Percentiles rank a stretch among this genome's conserved stretches.
Evolutionary conservation across 176 grass and related monocot species (phyloP).

Genomic region (Avena atlantica): DNA sequence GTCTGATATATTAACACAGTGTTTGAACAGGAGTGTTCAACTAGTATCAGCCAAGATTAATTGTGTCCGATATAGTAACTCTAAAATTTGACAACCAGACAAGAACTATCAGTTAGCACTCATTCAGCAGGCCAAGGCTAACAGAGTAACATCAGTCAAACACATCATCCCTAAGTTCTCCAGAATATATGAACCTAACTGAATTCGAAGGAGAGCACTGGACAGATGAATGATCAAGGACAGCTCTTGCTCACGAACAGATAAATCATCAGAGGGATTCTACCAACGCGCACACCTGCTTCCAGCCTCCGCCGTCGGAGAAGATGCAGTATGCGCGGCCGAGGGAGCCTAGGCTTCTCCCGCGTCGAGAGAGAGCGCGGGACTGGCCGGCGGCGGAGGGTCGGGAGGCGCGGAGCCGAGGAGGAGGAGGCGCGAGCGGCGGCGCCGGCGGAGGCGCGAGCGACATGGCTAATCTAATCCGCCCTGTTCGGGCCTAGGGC

Average conservation of each 20-base stretch:
- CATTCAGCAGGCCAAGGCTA: not conserved
- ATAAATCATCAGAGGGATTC: not conserved
- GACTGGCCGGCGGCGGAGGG: not conserved
- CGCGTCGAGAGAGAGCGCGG: not conserved
- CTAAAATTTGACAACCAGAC: not conserved
- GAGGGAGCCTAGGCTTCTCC: not conserved
- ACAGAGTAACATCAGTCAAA: not conserved
- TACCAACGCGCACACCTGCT: conserved; percentile 41
- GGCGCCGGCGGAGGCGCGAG: not conserved
- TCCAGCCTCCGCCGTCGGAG: conserved; percentile 32
- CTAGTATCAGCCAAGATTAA: no score
- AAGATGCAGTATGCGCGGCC: conserved; percentile 39
- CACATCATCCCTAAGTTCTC: not conserved
- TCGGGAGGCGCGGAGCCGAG: not conserved
- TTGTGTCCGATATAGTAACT: not conserved
- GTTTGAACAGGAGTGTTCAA: not conserved
- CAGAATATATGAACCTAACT: not conserved
- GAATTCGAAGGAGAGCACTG: not conserved
- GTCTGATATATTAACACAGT: no score
- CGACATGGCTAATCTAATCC: conserved; percentile 14
- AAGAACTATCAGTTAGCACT: not conserved
- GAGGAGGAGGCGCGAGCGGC: not conserved
- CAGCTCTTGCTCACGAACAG: not conserved
- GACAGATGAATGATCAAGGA: no score
- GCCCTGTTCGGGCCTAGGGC: not conserved